phyloP scores from a whole-genome alignment of 805 yeast species.

The Metschnikowia colocasiae region DNA sequence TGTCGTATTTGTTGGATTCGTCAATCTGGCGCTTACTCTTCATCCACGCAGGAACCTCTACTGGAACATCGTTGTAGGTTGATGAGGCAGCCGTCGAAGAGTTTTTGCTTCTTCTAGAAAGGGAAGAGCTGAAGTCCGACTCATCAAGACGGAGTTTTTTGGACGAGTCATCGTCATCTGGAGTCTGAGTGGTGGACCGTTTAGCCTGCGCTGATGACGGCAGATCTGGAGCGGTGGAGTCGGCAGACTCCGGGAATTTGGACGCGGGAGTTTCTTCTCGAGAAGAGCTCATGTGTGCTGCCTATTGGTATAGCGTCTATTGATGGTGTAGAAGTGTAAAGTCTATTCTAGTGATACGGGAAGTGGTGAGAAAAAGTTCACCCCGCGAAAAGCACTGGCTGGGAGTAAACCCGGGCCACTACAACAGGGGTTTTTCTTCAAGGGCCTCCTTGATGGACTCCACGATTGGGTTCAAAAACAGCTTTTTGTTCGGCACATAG shows the following conservation, averaged over 20 bases:
- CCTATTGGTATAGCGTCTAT: not conserved
- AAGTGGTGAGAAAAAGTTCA: not conserved
- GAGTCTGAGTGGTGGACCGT: not conserved
- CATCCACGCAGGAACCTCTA: constrained; percentile 39
- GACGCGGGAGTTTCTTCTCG: not conserved
- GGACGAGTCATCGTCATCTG: not conserved
- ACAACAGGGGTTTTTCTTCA: constrained; percentile 7
- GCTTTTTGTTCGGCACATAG: constrained; percentile 30
- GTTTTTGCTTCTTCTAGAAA: constrained; percentile 13
- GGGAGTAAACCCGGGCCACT: not conserved
- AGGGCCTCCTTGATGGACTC: constrained; percentile 18
- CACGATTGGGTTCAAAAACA: constrained; percentile 18
- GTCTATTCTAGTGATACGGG: not conserved
- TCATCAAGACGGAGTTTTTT: constrained; percentile 8
- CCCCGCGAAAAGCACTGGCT: not conserved
- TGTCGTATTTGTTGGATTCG: constrained; percentile 33
- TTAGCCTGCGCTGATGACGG: not conserved
- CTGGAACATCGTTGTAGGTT: constrained; percentile 24
- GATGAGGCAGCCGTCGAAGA: constrained; percentile 14
- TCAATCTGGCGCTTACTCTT: constrained; percentile 23
- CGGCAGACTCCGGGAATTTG: not conserved
- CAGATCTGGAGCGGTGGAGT: not conserved
- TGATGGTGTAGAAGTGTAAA: not conserved
- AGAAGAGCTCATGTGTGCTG: not conserved
- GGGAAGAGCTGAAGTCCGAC: constrained; percentile 13